phyloP scores from a whole-genome alignment of 805 yeast genomes.

The Wilhelminamyces savonicus region DNA sequence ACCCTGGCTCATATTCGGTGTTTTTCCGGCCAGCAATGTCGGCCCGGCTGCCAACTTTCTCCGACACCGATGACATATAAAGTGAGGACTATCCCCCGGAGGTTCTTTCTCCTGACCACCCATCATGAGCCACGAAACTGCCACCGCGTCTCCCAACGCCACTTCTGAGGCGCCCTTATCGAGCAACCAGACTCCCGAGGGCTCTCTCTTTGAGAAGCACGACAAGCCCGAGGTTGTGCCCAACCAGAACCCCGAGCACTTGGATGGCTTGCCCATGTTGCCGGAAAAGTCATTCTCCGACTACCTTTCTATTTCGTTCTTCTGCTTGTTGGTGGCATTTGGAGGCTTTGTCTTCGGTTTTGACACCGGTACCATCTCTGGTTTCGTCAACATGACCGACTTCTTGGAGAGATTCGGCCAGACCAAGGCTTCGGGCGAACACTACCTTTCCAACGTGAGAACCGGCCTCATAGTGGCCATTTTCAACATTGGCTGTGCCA shows the following conservation, averaged over 20 bases:
- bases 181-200: constrained; percentile 1
- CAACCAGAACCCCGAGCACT: constrained; percentile 2
- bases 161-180: too few relatives aligned
- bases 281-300: constrained; percentile 30
- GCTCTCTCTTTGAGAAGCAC: constrained; percentile 5
- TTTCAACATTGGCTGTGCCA: constrained; percentile 66
- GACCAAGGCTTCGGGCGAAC: constrained; percentile 29
- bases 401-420: constrained; percentile 50
- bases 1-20: too few relatives aligned
- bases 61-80: too few relatives aligned
- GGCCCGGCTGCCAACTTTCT: too few relatives aligned
- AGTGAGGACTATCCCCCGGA: too few relatives aligned
- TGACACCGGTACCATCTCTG: constrained; percentile 76
- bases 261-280: constrained; percentile 9
- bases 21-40: too few relatives aligned
- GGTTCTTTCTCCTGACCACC: too few relatives aligned
- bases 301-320: constrained; percentile 25
- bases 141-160: too few relatives aligned
- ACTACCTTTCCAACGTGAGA: constrained; percentile 38
- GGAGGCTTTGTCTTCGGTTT: constrained; percentile 77
- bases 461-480: constrained; percentile 49
- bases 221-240: constrained; percentile 6
- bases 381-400: constrained; percentile 61
- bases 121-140: too few relatives aligned
- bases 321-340: constrained; percentile 56